Conservation (phyloP, 768 basidiomycete species). For the Termitomyces titanicus region DNA sequence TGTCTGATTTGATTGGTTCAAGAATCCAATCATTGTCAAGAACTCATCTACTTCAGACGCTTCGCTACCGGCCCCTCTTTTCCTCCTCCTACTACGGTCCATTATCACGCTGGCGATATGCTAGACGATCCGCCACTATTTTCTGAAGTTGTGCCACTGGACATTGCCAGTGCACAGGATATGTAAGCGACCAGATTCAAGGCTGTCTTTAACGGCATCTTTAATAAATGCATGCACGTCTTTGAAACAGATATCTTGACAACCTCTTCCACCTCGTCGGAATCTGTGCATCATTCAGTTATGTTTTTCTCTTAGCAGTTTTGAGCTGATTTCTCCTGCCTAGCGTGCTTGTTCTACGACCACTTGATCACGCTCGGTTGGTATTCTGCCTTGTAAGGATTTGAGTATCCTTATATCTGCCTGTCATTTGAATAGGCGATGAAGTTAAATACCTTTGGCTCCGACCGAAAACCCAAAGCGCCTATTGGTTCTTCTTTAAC, state of each 20-base stretch:
- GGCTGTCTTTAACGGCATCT: neutral
- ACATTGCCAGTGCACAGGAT: too few species aligned
- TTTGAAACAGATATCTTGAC: constrained; percentile 18
- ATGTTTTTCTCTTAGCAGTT: neutral
- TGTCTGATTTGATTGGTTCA: too few species aligned
- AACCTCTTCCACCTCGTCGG: constrained; percentile 29
- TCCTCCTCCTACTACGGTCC: too few species aligned
- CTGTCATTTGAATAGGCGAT: constrained; percentile 18
- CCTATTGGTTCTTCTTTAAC: constrained; percentile 45
- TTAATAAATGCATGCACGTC: neutral
- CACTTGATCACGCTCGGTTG: constrained; percentile 34
- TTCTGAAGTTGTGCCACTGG: neutral
- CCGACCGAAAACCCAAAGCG: constrained; percentile 31
- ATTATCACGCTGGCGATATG: constrained; percentile 17
- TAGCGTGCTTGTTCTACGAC: constrained; percentile 38
- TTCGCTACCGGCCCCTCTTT: too few species aligned
- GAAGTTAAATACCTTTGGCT: constrained; percentile 46
- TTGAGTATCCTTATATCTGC: neutral
- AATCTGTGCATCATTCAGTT: constrained; percentile 26
- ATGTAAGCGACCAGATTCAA: constrained; percentile 2
- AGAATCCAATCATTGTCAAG: too few species aligned
- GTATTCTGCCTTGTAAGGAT: neutral
- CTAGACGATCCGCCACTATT: constrained; percentile 14
- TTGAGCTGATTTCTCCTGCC: neutral
- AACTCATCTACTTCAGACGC: too few species aligned